These are phyloP conservation scores for Aspergillus sp. DNA, from an alignment of 2,329 filamentous ascomycete species.

Conservation along the genomic window DNA sequence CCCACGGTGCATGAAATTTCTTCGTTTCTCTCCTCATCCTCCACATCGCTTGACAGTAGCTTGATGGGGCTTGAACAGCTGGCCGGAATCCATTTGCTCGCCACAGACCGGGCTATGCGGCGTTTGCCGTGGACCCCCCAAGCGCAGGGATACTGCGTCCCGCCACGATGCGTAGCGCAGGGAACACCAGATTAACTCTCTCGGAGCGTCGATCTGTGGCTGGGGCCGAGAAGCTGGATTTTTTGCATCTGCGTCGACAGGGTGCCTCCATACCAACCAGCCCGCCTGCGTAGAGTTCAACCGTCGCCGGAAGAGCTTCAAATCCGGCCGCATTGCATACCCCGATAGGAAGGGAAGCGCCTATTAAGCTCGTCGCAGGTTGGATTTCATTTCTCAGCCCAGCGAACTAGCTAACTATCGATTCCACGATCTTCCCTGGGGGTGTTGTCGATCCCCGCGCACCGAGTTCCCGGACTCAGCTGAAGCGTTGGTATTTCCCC, in stretches of 20 bases:
- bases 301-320: too few relatives aligned
- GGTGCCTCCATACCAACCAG: too few relatives aligned
- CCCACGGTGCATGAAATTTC: not conserved
- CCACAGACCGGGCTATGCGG: not conserved
- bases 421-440: not conserved
- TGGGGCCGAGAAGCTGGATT: not conserved
- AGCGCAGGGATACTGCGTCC: slow-evolving; percentile 2
- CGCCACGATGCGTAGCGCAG: slow-evolving; percentile 1
- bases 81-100: slow-evolving; percentile 14
- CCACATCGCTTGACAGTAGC: slow-evolving; percentile 4
- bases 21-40: not conserved
- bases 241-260: not conserved
- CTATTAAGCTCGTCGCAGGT: too few relatives aligned
- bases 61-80: slow-evolving; percentile 13
- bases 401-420: not conserved
- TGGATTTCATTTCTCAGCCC: not conserved
- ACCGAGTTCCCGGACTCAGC: not conserved
- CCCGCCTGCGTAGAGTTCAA: too few relatives aligned
- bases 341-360: too few relatives aligned
- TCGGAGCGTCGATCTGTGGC: not conserved
- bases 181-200: not conserved
- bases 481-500: slow-evolving; percentile 2
- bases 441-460: not conserved
- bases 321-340: too few relatives aligned
- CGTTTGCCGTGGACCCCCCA: not conserved